A percentile compares a stretch with the other conserved stretches of the same genome.
Evolutionary conservation across 108 stramenopile species (phyloP).

Genomic region (Discostella stelligeroides): DNA sequence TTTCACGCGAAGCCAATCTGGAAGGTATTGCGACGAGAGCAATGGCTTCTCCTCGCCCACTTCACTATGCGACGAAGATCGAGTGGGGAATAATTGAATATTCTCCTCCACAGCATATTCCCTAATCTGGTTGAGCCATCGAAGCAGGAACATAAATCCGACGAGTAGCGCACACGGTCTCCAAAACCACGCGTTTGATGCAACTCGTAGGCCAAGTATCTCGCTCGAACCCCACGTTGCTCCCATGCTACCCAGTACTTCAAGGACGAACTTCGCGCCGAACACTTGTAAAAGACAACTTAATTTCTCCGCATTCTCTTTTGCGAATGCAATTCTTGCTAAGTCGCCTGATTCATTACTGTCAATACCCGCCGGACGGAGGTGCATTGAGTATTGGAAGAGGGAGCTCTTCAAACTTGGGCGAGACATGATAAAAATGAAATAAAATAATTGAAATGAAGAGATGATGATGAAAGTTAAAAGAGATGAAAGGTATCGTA

Average conservation of each 20-base stretch:
- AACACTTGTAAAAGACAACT: constrained; percentile 22
- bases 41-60: not conserved
- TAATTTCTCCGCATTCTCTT: not conserved
- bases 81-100: not conserved
- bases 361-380: too few species aligned
- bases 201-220: constrained; percentile 50
- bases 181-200: constrained; percentile 56
- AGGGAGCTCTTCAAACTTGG: too few species aligned
- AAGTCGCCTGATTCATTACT: too few species aligned
- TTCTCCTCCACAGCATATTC: constrained; percentile 10
- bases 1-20: not conserved
- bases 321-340: too few species aligned
- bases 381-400: too few species aligned
- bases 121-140: constrained; percentile 41
- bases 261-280: constrained; percentile 51
- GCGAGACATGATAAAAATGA: too few species aligned
- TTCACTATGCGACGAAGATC: not conserved
- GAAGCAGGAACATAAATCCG: constrained; percentile 46
- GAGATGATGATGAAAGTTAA: too few species aligned
- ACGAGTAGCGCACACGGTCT: constrained; percentile 45
- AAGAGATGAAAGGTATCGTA: too few species aligned
- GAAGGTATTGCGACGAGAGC: not conserved
- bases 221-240: constrained; percentile 72
- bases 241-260: constrained; percentile 61
- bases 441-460: too few species aligned